Evolutionary conservation across 2,329 filamentous ascomycete genomes (phyloP).

Genomic region (Xylaria sp.): DNA sequence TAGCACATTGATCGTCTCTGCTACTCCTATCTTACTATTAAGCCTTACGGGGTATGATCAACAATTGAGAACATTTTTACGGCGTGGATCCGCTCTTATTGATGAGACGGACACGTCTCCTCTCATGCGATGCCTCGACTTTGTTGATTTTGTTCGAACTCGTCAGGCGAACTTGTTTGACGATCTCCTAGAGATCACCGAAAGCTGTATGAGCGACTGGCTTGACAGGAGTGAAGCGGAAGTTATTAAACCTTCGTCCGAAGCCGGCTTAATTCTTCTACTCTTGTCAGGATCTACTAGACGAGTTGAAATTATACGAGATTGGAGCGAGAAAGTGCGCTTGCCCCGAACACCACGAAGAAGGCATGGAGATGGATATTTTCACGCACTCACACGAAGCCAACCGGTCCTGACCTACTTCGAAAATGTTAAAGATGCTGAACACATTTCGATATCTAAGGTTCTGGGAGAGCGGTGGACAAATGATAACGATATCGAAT

Average conservation of each 20-base stretch:
- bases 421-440: conserved; percentile 31
- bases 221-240: conserved; percentile 57
- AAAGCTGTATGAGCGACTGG: conserved; percentile 50
- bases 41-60: conserved; percentile 32
- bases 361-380: conserved; percentile 55
- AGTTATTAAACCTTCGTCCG: conserved; percentile 54
- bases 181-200: conserved; percentile 36
- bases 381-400: conserved; percentile 58
- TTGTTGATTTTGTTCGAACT: conserved; percentile 25
- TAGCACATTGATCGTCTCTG: conserved; percentile 62
- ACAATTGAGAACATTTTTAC: conserved; percentile 28
- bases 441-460: conserved; percentile 42
- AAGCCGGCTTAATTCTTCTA: conserved; percentile 57
- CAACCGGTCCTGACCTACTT: conserved; percentile 47
- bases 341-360: conserved; percentile 42
- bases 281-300: conserved; percentile 48
- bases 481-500: conserved; percentile 56
- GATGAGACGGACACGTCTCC: conserved; percentile 22
- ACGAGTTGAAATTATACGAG: conserved; percentile 47
- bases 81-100: conserved; percentile 37
- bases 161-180: conserved; percentile 25
- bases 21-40: conserved; percentile 54
- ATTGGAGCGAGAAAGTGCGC: conserved; percentile 54
- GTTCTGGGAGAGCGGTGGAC: conserved; percentile 60
- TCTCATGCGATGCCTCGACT: conserved; percentile 15